Evolutionary conservation across 805 yeast species (phyloP).

Genomic region (Candida wancherniae): DNA sequence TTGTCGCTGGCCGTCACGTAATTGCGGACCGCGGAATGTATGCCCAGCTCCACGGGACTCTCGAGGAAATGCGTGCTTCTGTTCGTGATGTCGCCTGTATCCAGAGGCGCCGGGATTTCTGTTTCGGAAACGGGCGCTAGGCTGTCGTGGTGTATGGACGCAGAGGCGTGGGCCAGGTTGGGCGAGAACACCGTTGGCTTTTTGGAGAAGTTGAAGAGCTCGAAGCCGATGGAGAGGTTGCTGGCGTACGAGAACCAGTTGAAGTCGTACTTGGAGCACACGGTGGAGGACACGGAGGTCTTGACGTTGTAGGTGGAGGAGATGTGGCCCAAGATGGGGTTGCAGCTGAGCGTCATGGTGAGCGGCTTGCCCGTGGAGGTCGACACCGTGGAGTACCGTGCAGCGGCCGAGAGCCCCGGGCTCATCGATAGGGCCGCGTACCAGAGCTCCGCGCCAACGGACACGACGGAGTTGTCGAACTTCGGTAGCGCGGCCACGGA

Average conservation of each 20-base stretch:
- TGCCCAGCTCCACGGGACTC: constrained; percentile 7
- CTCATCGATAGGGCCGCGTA: constrained; percentile 77
- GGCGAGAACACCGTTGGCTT: constrained; percentile 3
- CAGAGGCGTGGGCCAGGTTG: background rate
- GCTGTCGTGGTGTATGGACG: constrained; percentile 13
- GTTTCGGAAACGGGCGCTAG: constrained; percentile 9
- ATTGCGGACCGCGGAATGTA: too few species aligned
- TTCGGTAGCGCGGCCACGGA: constrained; percentile 23
- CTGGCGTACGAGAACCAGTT: constrained; percentile 88
- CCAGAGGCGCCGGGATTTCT: too few species aligned
- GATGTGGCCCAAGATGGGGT: constrained; percentile 86
- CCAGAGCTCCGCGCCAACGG: constrained; percentile 86
- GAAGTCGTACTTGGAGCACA: constrained; percentile 82
- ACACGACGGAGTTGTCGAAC: constrained; percentile 58
- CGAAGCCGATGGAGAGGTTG: constrained; percentile 81
- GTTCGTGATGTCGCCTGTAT: too few species aligned
- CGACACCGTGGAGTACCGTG: constrained; percentile 80
- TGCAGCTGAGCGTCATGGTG: constrained; percentile 78
- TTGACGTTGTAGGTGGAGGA: constrained; percentile 84
- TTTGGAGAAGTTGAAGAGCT: constrained; percentile 57
- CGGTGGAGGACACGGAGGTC: constrained; percentile 68
- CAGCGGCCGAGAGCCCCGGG: constrained; percentile 84
- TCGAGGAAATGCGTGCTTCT: background rate
- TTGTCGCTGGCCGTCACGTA: too few species aligned
- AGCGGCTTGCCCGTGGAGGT: constrained; percentile 85